These are phyloP conservation scores for Candida quercuum DNA, from an alignment of 805 yeast genomes.

Conservation along the genomic window DNA sequence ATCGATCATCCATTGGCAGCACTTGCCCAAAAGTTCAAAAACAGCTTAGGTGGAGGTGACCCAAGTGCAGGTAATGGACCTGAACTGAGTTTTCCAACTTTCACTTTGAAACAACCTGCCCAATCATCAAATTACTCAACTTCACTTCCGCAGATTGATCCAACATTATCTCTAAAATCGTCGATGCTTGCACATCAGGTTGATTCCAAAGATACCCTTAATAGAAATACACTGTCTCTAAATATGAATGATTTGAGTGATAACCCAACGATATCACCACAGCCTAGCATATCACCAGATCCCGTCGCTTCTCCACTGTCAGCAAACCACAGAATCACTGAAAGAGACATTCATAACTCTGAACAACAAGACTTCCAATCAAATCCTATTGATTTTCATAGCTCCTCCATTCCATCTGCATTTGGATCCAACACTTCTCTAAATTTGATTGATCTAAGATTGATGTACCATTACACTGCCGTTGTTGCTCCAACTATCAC, in stretches of 20 bases:
- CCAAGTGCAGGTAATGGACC: constrained; percentile 8
- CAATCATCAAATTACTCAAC: constrained; percentile 20
- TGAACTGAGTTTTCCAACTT: no score
- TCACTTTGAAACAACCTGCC: constrained; percentile 17
- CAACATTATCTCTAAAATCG: constrained; percentile 3
- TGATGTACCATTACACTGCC: constrained; percentile 84
- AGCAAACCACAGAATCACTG: constrained; percentile 10
- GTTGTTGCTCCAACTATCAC: constrained; percentile 84
- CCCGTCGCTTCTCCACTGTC: constrained; percentile 21
- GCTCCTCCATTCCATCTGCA: constrained; percentile 9
- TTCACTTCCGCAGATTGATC: constrained; percentile 26
- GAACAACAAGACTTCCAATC: neutral
- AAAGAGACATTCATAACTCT: constrained; percentile 3
- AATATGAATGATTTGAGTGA: constrained; percentile 21
- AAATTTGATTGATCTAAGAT: constrained; percentile 49
- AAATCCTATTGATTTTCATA: neutral
- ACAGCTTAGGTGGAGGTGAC: constrained; percentile 9
- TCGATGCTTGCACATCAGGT: neutral
- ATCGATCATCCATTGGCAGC: neutral
- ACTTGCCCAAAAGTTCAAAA: neutral
- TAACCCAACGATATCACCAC: constrained; percentile 26
- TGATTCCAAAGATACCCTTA: neutral
- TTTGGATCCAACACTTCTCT: constrained; percentile 51
- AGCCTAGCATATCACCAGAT: constrained; percentile 24
- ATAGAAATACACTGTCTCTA: constrained; percentile 12